These are phyloP conservation scores for Ceratocystis lukuohia DNA, from an alignment of 2,329 filamentous ascomycete genomes.

Conservation along the genomic window DNA sequence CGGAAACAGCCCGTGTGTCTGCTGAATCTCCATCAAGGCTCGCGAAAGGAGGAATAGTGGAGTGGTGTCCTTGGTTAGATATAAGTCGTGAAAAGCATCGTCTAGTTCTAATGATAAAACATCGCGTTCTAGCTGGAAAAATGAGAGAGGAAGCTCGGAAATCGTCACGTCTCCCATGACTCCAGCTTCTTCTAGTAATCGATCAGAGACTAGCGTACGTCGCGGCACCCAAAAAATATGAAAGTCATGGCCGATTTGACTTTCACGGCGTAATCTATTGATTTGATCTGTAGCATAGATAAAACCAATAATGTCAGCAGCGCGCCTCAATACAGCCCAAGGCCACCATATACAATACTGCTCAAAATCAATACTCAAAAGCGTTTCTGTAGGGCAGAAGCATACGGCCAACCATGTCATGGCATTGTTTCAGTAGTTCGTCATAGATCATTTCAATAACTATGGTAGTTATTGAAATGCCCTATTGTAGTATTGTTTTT, in stretches of 20 bases:
- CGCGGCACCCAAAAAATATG: constrained; percentile 93
- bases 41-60: constrained; percentile 79
- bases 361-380: background rate
- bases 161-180: constrained; percentile 88
- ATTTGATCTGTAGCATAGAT: constrained; percentile 57
- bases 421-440: background rate
- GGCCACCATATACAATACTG: background rate
- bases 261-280: constrained; percentile 74
- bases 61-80: constrained; percentile 79
- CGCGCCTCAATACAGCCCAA: background rate
- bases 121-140: constrained; percentile 84
- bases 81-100: constrained; percentile 74
- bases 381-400: background rate
- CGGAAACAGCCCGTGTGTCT: constrained; percentile 83
- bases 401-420: background rate
- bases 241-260: constrained; percentile 85
- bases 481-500: background rate
- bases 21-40: constrained; percentile 87
- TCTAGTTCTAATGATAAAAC: constrained; percentile 82
- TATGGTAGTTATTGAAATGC: background rate
- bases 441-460: background rate
- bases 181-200: constrained; percentile 81
- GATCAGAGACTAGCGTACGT: constrained; percentile 79
- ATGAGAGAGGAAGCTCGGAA: constrained; percentile 73
- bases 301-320: constrained; percentile 6